Conservation (phyloP, 495 filamentous ascomycete genomes). For the Pseudotulostoma volvatum region DNA sequence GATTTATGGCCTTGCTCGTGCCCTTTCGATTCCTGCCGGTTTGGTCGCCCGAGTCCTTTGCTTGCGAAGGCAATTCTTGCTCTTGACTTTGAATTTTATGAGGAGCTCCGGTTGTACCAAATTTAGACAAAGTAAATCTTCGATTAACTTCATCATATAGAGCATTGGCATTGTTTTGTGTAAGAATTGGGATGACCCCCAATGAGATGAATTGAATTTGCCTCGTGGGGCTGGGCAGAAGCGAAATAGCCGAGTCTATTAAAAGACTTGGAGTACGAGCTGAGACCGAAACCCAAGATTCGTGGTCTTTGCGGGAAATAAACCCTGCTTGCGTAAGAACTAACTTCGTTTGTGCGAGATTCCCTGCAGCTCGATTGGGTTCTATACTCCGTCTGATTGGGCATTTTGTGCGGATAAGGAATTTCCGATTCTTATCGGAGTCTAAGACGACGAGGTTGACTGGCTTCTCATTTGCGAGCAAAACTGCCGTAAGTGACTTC, state of each 20-base stretch:
- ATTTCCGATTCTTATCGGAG: slow-evolving; percentile 14
- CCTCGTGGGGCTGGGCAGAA: slow-evolving; percentile 51
- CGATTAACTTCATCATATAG: slow-evolving; percentile 68
- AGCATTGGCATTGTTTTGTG: slow-evolving; percentile 39
- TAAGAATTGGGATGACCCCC: slow-evolving; percentile 42
- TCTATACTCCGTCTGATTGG: not conserved
- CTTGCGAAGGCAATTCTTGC: too few relatives aligned
- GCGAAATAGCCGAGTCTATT: slow-evolving; percentile 53
- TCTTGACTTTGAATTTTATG: slow-evolving; percentile 13
- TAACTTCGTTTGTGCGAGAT: not conserved
- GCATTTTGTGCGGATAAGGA: slow-evolving; percentile 16
- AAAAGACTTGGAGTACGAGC: slow-evolving; percentile 43
- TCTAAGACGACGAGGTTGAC: slow-evolving; percentile 22
- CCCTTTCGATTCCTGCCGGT: slow-evolving; percentile 41
- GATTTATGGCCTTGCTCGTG: slow-evolving; percentile 53
- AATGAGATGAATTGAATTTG: slow-evolving; percentile 66
- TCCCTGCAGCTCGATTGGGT: not conserved
- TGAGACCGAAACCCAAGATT: slow-evolving; percentile 50
- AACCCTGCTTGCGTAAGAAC: slow-evolving; percentile 50
- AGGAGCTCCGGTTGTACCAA: slow-evolving; percentile 43
- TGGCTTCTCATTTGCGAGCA: slow-evolving; percentile 39
- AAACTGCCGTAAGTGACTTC: slow-evolving; percentile 38
- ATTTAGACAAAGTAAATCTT: slow-evolving; percentile 60
- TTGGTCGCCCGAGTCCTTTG: slow-evolving; percentile 31
- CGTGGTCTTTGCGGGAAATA: slow-evolving; percentile 30